phyloP scores from a whole-genome alignment of 1,284 basidiomycete species.

The Chiua sp. region DNA sequence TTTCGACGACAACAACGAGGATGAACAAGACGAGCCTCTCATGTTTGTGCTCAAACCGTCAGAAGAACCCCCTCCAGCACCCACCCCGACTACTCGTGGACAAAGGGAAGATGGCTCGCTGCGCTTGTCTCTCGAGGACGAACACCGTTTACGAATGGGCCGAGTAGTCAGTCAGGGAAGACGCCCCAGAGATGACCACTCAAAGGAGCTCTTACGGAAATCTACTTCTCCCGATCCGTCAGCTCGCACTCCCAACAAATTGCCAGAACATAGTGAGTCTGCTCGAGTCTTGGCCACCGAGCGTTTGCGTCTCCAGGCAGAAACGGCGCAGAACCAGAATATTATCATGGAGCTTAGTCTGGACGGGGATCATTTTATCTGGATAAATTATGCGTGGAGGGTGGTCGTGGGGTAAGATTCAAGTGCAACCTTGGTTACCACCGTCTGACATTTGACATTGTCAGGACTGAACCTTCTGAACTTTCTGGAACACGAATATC shows the following conservation, averaged over 20 bases:
- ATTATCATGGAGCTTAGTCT: constrained; percentile 95
- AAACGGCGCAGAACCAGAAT: constrained; percentile 93
- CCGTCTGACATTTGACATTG: constrained; percentile 14
- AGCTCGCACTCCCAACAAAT: constrained; percentile 46
- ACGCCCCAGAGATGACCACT: constrained; percentile 61
- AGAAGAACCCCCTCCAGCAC: constrained; percentile 55
- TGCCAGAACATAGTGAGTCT: constrained; percentile 65
- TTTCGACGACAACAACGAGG: constrained; percentile 93
- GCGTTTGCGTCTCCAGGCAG: constrained; percentile 84
- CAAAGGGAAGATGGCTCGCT: constrained; percentile 52
- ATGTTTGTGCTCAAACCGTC: constrained; percentile 89
- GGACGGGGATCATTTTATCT: constrained; percentile 91
- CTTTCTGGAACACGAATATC: constrained; percentile 85
- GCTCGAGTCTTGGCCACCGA: constrained; percentile 83
- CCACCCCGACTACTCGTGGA: constrained; percentile 47
- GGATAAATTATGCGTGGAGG: constrained; percentile 95
- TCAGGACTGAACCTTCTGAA: constrained; percentile 84
- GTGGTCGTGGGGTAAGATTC: constrained; percentile 87
- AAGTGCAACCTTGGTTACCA: neutral
- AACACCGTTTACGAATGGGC: constrained; percentile 54
- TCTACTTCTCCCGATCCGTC: constrained; percentile 40
- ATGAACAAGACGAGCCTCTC: constrained; percentile 88
- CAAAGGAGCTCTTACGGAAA: constrained; percentile 50
- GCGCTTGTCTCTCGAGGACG: constrained; percentile 61
- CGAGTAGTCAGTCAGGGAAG: constrained; percentile 57